phyloP scores from a whole-genome alignment of 257 asterid species.

The Fraxinus excelsior region DNA sequence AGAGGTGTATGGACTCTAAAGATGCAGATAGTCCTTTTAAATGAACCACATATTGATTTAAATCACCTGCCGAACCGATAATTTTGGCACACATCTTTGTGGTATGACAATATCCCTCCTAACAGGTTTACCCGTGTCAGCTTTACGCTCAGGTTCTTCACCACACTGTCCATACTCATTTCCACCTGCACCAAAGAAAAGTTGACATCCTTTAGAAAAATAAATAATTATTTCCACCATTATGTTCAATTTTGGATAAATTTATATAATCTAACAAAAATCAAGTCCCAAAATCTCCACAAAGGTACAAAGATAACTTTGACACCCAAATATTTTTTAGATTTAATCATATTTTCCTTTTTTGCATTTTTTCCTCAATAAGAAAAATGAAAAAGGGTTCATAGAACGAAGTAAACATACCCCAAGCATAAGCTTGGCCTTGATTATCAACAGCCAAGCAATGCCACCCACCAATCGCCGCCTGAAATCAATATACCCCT shows the following conservation, averaged over 20 bases:
- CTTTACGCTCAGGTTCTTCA: slow-evolving; percentile 97
- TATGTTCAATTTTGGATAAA: background rate
- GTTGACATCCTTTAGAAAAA: slow-evolving; percentile 20
- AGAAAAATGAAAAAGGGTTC: background rate
- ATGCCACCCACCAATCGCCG: slow-evolving; percentile 99
- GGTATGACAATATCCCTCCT: slow-evolving; percentile 95
- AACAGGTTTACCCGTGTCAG: slow-evolving; percentile 78
- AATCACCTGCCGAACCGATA: slow-evolving; percentile 89
- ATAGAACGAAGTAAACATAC: slow-evolving; percentile 38
- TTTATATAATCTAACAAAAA: slow-evolving; percentile 9
- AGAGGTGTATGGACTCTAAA: background rate
- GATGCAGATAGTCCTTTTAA: slow-evolving; percentile 1
- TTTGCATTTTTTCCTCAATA: slow-evolving; percentile 7
- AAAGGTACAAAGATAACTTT: slow-evolving; percentile 10
- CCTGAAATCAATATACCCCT: slow-evolving; percentile 51
- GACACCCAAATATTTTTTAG: slow-evolving; percentile 5
- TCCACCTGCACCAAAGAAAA: slow-evolving; percentile 65
- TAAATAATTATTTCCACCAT: background rate
- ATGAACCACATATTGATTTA: slow-evolving; percentile 18
- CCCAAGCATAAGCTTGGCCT: slow-evolving; percentile 99
- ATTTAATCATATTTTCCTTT: background rate
- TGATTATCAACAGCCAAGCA: slow-evolving; percentile 98
- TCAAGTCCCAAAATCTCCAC: slow-evolving; percentile 19
- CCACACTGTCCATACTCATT: slow-evolving; percentile 99
- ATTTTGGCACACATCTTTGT: slow-evolving; percentile 84